Evolutionary conservation across 768 basidiomycete species (phyloP), one percentile per base, ranked within the genome.

Genomic region (Auricularia auricula-judae): DNA sequence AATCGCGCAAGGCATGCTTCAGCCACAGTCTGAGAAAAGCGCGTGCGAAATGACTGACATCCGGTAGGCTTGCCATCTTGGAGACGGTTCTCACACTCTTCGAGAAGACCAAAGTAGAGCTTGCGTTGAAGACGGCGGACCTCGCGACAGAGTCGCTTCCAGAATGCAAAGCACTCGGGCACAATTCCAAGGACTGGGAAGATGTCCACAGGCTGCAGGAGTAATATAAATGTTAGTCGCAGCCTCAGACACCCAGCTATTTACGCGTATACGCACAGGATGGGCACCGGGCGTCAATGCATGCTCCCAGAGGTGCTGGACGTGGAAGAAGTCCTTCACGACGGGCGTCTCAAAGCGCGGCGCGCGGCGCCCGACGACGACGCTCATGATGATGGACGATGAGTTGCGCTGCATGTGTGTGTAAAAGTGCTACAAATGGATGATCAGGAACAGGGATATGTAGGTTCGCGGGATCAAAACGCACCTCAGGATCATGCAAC

Each of bases 81-180:
- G 11, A 75, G 36, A 11, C 75, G 66, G 21, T 67, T 66, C 64
- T 73, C 69, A 16, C 67, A 71, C 36, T 71, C 68, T 2, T 70
- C 66, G n/a, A 76, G 62, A 10, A 76, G 65, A 2, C 71, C 68
- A 35, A 73, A 71, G 62, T 75, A 76, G n/a, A 76, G 62, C 8
- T 65, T 63, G 18, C 71, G 69, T 61, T 76, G 76, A 16, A 73
- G 60, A 1, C 34, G 61, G 10, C 71, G 65, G 12, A 69, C 65
- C 35, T 72, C 67, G 33, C 65, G 66, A 23, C 67, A 68, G 10
- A 72, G 62, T 1, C 44, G 61, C 66, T 78, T 78, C 77, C 77
- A 77, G 8, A 67, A 63, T 7, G 75, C 75, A 68, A 69, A 77
- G 3, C 75, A 68, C 59, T 72, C 74, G 3, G 77, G 77, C 1